phyloP scores from a whole-genome alignment of 2,329 filamentous ascomycete genomes.

The Cercospora beticola region DNA sequence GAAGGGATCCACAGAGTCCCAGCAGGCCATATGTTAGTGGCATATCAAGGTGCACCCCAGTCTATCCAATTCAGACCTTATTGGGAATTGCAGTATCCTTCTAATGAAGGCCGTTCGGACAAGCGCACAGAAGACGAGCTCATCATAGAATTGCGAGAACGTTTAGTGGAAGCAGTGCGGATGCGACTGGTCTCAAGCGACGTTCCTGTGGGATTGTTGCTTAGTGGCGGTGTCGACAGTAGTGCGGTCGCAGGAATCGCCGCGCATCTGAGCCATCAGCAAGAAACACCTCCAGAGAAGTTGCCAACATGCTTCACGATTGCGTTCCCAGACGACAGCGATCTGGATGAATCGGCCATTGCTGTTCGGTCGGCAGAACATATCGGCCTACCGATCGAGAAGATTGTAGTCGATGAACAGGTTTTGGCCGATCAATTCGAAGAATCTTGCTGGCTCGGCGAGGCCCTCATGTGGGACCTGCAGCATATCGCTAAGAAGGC shows the following conservation, averaged over 20 bases:
- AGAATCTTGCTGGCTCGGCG: not conserved
- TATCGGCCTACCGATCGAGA: slow-evolving; percentile 47
- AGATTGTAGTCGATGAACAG: not conserved
- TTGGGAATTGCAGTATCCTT: not conserved
- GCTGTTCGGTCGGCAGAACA: slow-evolving; percentile 51
- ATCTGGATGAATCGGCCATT: slow-evolving; percentile 51
- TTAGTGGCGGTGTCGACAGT: slow-evolving; percentile 60
- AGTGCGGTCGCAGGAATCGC: slow-evolving; percentile 58
- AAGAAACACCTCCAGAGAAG: not conserved
- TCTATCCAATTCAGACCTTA: not conserved
- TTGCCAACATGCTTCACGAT: slow-evolving; percentile 52
- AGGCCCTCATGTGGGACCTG: not conserved
- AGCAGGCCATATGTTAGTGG: not conserved
- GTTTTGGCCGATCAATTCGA: not conserved
- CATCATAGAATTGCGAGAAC: slow-evolving; percentile 50
- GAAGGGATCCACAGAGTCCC: not conserved
- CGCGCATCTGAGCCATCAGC: not conserved
- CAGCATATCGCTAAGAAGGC: not conserved
- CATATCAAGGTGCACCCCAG: not conserved
- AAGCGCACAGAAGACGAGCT: not conserved
- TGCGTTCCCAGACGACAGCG: slow-evolving; percentile 52
- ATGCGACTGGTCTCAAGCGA: slow-evolving; percentile 56
- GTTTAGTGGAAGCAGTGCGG: slow-evolving; percentile 54
- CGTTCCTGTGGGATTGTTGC: slow-evolving; percentile 58
- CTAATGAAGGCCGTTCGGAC: not conserved